Evolutionary conservation across 495 filamentous ascomycete genomes (phyloP).

Genomic region (Penicillium robsamsonii): DNA sequence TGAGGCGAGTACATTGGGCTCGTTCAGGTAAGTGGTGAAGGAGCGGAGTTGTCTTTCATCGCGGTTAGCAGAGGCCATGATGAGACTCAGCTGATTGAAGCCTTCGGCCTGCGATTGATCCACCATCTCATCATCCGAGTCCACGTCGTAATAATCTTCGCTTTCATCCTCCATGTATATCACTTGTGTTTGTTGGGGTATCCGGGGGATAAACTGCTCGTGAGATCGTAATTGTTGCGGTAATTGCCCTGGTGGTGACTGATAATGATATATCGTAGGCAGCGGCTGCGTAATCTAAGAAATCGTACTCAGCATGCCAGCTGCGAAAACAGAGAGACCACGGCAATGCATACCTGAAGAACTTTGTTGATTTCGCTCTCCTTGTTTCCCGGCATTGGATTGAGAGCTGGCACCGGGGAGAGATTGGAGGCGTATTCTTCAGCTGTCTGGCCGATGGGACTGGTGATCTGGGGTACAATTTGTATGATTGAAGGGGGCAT

Average conservation of each 20-base stretch:
- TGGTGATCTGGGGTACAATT: conserved; percentile 13
- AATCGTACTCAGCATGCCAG: neutral
- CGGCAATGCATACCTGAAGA: neutral
- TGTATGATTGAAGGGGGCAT: neutral
- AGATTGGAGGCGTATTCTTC: conserved; percentile 9
- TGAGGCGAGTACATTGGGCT: conserved; percentile 68
- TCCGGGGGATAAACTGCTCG: conserved; percentile 13
- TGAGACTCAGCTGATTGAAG: conserved; percentile 44
- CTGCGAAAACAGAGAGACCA: neutral
- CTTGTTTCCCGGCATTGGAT: neutral
- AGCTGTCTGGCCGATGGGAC: conserved; percentile 1
- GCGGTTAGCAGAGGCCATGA: conserved; percentile 49
- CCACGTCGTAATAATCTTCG: conserved; percentile 61
- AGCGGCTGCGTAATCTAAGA: conserved; percentile 3
- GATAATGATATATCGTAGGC: conserved; percentile 18
- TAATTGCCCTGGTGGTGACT: conserved; percentile 8
- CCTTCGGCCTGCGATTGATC: conserved; percentile 56
- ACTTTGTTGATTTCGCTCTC: neutral
- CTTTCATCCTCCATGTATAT: conserved; percentile 49
- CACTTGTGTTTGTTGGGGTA: conserved; percentile 19
- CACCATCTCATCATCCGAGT: conserved; percentile 66
- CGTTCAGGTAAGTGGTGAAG: conserved; percentile 64
- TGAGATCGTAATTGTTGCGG: conserved; percentile 9
- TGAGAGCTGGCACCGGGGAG: neutral
- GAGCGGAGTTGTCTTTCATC: conserved; percentile 54